Base-by-base conservation (phyloP, 2,329 filamentous ascomycete species). In the Chaetomiaceae sp. region DNA sequence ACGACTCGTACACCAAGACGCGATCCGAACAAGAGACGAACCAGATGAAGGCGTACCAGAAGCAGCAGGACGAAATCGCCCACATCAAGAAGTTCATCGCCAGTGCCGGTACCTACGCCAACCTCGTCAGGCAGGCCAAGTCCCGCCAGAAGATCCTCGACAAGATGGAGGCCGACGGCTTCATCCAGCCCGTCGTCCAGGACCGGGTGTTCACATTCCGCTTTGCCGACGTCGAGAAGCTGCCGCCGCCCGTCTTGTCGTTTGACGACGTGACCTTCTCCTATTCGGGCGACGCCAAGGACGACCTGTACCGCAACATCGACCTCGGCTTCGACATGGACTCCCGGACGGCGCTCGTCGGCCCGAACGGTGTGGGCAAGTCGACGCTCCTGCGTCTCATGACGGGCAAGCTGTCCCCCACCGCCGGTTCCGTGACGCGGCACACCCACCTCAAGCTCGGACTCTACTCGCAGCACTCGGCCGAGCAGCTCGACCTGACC, bases 21-120 rank as follows among this genome's bases (percentile, higher is more conserved):
- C 82, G 91, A 53, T 72, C 79, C 45, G 93, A 98, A 72, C 86
- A 96, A 70, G 93, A 98, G 73, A 83, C 84, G 69, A 98, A 98
- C 76, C 93, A 98, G 76, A 88, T 86, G 81, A 98, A 97, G 79
- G 93, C 93, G 54, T 98, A 98, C 76, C 78, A 86, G 68, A 98
- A 98, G 79, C 93, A 98, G 69, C 93, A 98, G 68, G 93, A 98
- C 53, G 93, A 98, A 76, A 98, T 98, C 68, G 79, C 83, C 59
- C 94, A 98, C 77, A 98, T 98, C 79, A 97, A 98, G 79, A 96
- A 97, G 74, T 98, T 98, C 78, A 98, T 98, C 68, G 93, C 94
- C 64, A 96, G 91, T 52, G 93, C 93, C 48, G 93, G 94, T 90
- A 98, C 93, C 51, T 98, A 98, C 65, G 93, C 94, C 80, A 98